Base-by-base conservation (phyloP, 371 early-diverging fungal species). In the Mucor sp. region DNA sequence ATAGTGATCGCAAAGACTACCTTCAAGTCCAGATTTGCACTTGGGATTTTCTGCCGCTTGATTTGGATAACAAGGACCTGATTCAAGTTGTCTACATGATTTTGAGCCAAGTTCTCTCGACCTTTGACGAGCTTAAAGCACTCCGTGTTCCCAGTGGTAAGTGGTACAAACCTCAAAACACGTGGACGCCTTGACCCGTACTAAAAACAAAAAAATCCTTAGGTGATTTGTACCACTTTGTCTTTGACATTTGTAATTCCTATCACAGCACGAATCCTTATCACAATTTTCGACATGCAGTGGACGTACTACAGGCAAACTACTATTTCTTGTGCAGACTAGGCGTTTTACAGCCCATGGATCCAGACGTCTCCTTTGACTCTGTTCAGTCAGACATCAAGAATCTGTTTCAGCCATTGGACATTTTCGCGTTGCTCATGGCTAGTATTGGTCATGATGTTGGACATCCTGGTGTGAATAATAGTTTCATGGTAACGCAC, bases 401-500 rank as follows among this genome's bases (percentile, higher is more conserved):
- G 9, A 41, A 65, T 39, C 75, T 90, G 33, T 71, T 93, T 33
- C 75, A 84, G 19, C 87, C 91, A 4, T 76, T 87, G 4, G 93
- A 94, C 63, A 84, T 85, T 15, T 82, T 94, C 67, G 92, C 92
- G 0, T 74, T 93, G 11, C 68, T 93, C 15, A 81, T 95, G 41
- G 93, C 94, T 7, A 88, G 91, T 60, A 80, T 94, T 58, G 91
- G 92, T 33, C 95, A 95, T 74, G 95, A 95, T 76, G 84, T 93
- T 19, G 93, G 93, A 17, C 95, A 95, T 76, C 95, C 94, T 12
- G 94, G 95, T 35, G 89, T 94, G 23, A 94, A 90, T 72, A 95
- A 94, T 63, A 84, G 81, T 68, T 93, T 93, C 65, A 85, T 94
- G 88, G 88, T 87, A 80, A 43, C 70, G 12, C 11, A n/a, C 39